A percentile compares a stretch with the other conserved stretches of the same genome.
Evolutionary conservation across 2,329 filamentous ascomycete species (phyloP).

Genomic region (Pseudopithomyces maydicus): DNA sequence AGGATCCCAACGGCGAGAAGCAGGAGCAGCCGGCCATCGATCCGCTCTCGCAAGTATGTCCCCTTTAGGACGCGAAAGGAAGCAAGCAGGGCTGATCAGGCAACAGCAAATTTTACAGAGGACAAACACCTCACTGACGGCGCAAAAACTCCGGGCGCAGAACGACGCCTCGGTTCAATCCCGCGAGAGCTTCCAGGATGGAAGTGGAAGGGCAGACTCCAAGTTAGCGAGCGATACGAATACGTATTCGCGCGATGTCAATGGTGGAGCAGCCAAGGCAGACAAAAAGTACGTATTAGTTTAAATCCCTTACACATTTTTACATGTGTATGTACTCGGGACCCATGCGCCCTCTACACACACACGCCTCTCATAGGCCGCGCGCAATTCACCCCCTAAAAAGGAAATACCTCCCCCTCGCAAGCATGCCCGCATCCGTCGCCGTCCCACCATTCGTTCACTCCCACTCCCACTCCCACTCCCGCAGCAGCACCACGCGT

Average conservation of each 20-base stretch:
- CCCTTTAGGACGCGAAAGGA: slow-evolving; percentile 10
- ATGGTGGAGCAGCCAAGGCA: slow-evolving; percentile 23
- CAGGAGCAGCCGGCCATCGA: slow-evolving; percentile 57
- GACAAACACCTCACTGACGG: slow-evolving; percentile 67
- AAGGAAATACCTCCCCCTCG: background rate
- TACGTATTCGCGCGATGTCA: slow-evolving; percentile 23
- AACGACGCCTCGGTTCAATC: slow-evolving; percentile 42
- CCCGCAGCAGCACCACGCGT: slow-evolving; percentile 44
- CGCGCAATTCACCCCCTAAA: background rate
- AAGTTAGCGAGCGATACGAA: slow-evolving; percentile 33
- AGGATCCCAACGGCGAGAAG: slow-evolving; percentile 22
- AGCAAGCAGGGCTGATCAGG: slow-evolving; percentile 7
- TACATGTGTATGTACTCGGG: too few relatives aligned
- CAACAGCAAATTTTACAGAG: slow-evolving; percentile 64
- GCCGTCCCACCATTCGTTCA: background rate
- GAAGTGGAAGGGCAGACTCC: slow-evolving; percentile 49
- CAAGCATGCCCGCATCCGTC: background rate
- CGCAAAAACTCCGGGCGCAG: slow-evolving; percentile 60
- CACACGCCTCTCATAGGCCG: too few relatives aligned
- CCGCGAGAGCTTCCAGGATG: slow-evolving; percentile 54
- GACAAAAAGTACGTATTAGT: slow-evolving; percentile 49
- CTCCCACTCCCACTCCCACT: too few relatives aligned
- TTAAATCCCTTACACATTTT: slow-evolving; percentile 5
- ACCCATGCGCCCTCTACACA: too few relatives aligned
- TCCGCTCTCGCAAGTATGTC: slow-evolving; percentile 69